Evolutionary conservation across 2,329 filamentous ascomycete genomes (phyloP).

Genomic region (Ophiostoma sp.): DNA sequence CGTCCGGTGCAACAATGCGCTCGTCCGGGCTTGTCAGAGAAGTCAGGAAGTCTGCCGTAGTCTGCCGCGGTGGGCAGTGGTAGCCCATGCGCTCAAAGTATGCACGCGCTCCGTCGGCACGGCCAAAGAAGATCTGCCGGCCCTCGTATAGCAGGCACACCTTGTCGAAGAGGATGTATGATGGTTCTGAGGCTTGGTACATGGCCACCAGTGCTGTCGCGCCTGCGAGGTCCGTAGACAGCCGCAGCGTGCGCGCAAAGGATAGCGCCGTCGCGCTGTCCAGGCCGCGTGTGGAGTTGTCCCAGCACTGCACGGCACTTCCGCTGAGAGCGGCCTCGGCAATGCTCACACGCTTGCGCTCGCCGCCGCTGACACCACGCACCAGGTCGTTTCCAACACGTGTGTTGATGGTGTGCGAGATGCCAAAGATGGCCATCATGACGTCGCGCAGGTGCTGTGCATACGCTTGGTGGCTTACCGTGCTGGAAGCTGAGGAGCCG

Average conservation of each 20-base stretch:
- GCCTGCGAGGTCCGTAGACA: conserved; percentile 60
- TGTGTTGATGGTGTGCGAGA: conserved; percentile 67
- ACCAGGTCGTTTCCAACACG: conserved; percentile 63
- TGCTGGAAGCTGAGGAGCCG: background rate
- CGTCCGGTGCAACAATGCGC: conserved; percentile 60
- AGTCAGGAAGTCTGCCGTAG: conserved; percentile 73
- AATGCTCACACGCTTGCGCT: conserved; percentile 70
- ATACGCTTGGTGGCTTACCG: background rate
- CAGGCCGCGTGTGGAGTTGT: conserved; percentile 61
- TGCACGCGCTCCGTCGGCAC: conserved; percentile 52
- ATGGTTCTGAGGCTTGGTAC: conserved; percentile 61
- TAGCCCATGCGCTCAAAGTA: conserved; percentile 67
- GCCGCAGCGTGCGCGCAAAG: conserved; percentile 58
- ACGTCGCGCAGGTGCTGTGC: conserved; percentile 63
- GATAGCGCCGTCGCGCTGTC: conserved; percentile 62
- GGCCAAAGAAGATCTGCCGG: conserved; percentile 61
- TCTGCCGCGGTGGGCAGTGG: conserved; percentile 51
- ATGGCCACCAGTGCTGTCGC: conserved; percentile 57
- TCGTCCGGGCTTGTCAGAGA: conserved; percentile 69
- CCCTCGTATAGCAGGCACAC: conserved; percentile 68
- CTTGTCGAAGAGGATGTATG: conserved; percentile 62
- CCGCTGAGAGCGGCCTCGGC: conserved; percentile 60
- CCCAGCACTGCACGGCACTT: conserved; percentile 66
- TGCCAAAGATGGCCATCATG: conserved; percentile 70
- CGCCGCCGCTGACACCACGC: conserved; percentile 56